Evolutionary conservation across 257 asterid genomes (phyloP).

Genomic region (Avicennia marina): DNA sequence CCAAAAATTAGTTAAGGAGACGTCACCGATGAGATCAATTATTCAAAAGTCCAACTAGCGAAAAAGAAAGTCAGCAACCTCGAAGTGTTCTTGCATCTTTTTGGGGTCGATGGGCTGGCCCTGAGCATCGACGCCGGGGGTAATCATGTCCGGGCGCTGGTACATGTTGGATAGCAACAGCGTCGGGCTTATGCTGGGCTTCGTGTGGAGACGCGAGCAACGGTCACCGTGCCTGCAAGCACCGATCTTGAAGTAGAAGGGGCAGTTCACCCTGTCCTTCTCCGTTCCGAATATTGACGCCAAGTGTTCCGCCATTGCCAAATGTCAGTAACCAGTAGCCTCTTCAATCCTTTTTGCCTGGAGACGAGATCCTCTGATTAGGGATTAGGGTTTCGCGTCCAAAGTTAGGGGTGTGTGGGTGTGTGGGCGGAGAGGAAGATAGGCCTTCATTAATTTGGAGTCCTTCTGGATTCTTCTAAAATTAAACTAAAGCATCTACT

Average conservation of each 20-base stretch:
- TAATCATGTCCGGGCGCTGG: constrained; percentile 91
- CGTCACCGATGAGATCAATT: too few species aligned
- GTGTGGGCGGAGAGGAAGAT: too few species aligned
- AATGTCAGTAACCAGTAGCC: neutral
- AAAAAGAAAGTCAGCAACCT: constrained; percentile 33
- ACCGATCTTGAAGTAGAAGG: constrained; percentile 94
- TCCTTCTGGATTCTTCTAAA: constrained; percentile 29
- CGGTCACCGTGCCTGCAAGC: constrained; percentile 98
- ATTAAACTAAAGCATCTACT: too few species aligned
- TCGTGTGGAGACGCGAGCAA: constrained; percentile 90
- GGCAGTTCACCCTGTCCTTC: constrained; percentile 91
- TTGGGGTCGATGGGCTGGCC: constrained; percentile 81
- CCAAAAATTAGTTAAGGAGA: too few species aligned
- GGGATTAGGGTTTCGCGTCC: constrained; percentile 27
- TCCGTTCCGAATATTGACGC: constrained; percentile 92
- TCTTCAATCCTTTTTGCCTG: neutral
- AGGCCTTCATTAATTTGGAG: neutral
- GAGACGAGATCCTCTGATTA: neutral
- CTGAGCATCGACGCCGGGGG: constrained; percentile 92
- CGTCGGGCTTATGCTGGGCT: constrained; percentile 90
- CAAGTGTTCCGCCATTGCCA: constrained; percentile 79
- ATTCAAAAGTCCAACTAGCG: too few species aligned
- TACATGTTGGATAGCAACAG: constrained; percentile 86
- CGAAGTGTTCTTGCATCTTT: constrained; percentile 83
- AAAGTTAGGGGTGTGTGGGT: too few species aligned